These are phyloP conservation scores for Cyberlindnera galapagoensis DNA, from an alignment of 805 yeast genomes.

Conservation along the genomic window DNA sequence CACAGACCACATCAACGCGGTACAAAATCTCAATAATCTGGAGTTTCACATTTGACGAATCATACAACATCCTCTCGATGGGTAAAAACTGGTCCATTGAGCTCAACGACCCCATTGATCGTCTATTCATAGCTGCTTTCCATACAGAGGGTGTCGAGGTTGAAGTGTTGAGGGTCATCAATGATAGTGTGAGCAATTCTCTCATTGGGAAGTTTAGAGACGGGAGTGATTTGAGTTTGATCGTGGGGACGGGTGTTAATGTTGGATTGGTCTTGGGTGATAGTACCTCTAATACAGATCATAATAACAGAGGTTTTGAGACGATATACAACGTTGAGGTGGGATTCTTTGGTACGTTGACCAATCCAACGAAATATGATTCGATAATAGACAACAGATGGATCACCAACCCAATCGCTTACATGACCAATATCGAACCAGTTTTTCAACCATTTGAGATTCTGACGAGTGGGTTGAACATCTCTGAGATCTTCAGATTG, in stretches of 20 bases:
- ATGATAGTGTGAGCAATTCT: constrained; percentile 65
- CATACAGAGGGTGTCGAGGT: constrained; percentile 23
- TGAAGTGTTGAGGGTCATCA: constrained; percentile 41
- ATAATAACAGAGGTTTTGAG: no score
- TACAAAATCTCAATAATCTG: no score
- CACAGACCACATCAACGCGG: no score
- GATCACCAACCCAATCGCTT: constrained; percentile 3
- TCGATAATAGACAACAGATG: constrained; percentile 30
- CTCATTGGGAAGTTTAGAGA: no score
- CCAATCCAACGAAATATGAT: constrained; percentile 34
- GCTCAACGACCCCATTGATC: constrained; percentile 37
- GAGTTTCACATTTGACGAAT: constrained; percentile 48
- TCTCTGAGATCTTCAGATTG: constrained; percentile 46
- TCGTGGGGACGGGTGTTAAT: constrained; percentile 66
- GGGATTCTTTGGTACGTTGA: constrained; percentile 44
- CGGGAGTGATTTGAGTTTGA: no score
- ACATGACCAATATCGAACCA: constrained; percentile 5
- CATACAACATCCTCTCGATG: constrained; percentile 38
- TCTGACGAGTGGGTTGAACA: constrained; percentile 48
- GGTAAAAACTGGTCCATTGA: constrained; percentile 55
- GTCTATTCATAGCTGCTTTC: constrained; percentile 33
- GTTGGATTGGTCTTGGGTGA: constrained; percentile 34
- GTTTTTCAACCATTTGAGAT: constrained; percentile 53
- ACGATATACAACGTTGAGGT: constrained; percentile 44
- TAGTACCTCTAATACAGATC: no score